A percentile compares a stretch with the other conserved stretches of the same genome.
Conservation (phyloP, 2,329 filamentous ascomycete genomes). For the Macrophomina phaseolina region DNA sequence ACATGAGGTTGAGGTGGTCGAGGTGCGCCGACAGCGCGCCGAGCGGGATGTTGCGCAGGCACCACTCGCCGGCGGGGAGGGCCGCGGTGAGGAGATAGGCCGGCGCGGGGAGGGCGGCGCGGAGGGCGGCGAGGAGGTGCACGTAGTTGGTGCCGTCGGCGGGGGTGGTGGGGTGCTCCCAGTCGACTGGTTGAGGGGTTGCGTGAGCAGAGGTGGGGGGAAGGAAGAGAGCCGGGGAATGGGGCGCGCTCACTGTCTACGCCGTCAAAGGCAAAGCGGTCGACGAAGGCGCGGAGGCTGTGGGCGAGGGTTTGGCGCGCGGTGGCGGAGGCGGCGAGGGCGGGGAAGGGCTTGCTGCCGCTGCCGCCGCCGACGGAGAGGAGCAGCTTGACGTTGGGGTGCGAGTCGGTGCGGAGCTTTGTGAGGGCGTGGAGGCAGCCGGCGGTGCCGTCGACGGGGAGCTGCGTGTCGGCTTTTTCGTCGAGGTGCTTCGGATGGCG, state of each 20-base stretch:
- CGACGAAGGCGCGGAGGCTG: slow-evolving; percentile 70
- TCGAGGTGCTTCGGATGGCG: slow-evolving; percentile 61
- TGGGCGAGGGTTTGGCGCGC: slow-evolving; percentile 73
- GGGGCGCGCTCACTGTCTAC: neutral
- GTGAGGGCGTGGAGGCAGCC: slow-evolving; percentile 73
- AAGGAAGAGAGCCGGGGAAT: neutral
- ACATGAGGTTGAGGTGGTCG: slow-evolving; percentile 78
- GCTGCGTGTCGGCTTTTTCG: slow-evolving; percentile 75
- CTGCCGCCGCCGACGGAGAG: slow-evolving; percentile 75
- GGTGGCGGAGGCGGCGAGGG: slow-evolving; percentile 66
- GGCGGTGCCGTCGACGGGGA: slow-evolving; percentile 68
- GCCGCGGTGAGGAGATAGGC: slow-evolving; percentile 73
- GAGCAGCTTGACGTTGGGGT: slow-evolving; percentile 70
- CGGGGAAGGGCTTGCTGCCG: slow-evolving; percentile 70
- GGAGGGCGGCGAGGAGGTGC: slow-evolving; percentile 69
- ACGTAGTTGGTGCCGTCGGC: slow-evolving; percentile 74
- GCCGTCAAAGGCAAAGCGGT: slow-evolving; percentile 73
- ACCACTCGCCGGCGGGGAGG: slow-evolving; percentile 70
- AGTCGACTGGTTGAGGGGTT: slow-evolving; percentile 66
- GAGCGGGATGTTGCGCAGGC: slow-evolving; percentile 73
- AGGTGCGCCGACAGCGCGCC: slow-evolving; percentile 66
- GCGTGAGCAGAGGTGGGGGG: neutral
- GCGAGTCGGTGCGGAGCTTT: slow-evolving; percentile 72
- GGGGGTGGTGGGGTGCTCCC: slow-evolving; percentile 74
- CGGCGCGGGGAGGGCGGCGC: slow-evolving; percentile 70